Base-by-base conservation (phyloP, 2,329 filamentous ascomycete species). In the Simplicillium aogashimaense region DNA sequence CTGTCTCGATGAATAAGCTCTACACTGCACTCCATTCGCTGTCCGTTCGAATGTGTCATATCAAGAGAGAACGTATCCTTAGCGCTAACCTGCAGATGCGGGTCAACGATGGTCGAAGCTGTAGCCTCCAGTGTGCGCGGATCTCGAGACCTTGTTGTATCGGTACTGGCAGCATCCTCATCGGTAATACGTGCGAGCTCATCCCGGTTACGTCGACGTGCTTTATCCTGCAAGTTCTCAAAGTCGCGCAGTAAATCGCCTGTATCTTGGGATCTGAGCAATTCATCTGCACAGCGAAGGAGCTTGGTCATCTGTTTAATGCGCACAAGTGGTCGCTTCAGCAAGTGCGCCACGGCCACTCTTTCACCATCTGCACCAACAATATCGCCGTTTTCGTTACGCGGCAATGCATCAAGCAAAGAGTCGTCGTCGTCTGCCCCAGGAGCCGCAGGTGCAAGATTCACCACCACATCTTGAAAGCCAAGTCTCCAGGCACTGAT, bases 381-480 rank as follows among this genome's bases (percentile, higher is more conserved):
- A 12, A 85, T 69, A 49, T 83, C 80, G 16, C 83, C 81, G 40
- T 81, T 67, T 42, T 74, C 73, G 39, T 82, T 81, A 39, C 66
- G 69, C 46, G 74, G 77, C 64, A 75, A 65, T 2, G 72, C 75
- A 45, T 75, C 69, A 39, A 81, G 55, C 2, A 79, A 61, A 2
- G 75, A 78, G 46, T 79, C 71, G 31, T 78, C 70, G 36, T 82
- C 77, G 29, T 81, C 77, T 2, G 59, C 53, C 2, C 51, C 52
- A 13, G 63, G 65, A 2, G 64, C 62, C 4, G 78, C 76, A 7
- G 87, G 85, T 2, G 87, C 88, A 29, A 97, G 76, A 55, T 95
- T 97, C 51, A 98, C 86, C 37, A 97, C 80, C 15, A 98, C 78
- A 56, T 94, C 89, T 53, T 95, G 85, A 59, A 97, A 98, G 1